phyloP scores from a whole-genome alignment of 192 early-diverging fungal species.

The Bifiguratus adelaidae region DNA sequence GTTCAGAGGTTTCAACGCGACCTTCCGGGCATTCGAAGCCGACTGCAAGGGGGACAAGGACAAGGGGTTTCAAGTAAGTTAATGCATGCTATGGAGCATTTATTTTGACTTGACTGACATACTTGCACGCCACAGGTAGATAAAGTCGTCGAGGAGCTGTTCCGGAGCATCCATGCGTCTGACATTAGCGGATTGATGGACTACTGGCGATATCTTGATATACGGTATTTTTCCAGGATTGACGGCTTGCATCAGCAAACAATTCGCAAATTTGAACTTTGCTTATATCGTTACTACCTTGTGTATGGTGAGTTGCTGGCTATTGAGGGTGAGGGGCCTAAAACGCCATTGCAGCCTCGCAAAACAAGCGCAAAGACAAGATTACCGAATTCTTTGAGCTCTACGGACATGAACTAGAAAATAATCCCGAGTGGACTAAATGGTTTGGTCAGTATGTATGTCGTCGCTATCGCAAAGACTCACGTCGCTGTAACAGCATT shows the following conservation, averaged over 20 bases:
- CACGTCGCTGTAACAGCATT: slow-evolving; percentile 23
- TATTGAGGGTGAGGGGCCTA: background rate
- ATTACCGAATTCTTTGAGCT: slow-evolving; percentile 49
- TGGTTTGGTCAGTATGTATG: slow-evolving; percentile 44
- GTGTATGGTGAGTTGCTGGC: slow-evolving; percentile 32
- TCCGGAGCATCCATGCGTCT: slow-evolving; percentile 26
- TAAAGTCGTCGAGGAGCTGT: slow-evolving; percentile 52
- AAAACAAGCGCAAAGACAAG: slow-evolving; percentile 40
- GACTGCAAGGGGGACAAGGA: slow-evolving; percentile 45
- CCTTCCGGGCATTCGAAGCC: slow-evolving; percentile 42
- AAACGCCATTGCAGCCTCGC: slow-evolving; percentile 23
- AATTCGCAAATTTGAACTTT: slow-evolving; percentile 48
- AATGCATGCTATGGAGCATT: background rate
- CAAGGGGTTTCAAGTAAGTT: slow-evolving; percentile 41
- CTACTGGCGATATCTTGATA: slow-evolving; percentile 50
- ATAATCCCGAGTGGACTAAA: slow-evolving; percentile 42
- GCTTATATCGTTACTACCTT: slow-evolving; percentile 46
- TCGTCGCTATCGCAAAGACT: background rate
- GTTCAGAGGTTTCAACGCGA: slow-evolving; percentile 51
- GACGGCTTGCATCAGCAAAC: slow-evolving; percentile 42
- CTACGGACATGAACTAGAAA: slow-evolving; percentile 43
- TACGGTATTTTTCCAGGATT: slow-evolving; percentile 51
- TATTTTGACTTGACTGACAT: background rate
- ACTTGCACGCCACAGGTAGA: slow-evolving; percentile 29
- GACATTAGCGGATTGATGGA: slow-evolving; percentile 40